These are phyloP conservation scores for Penicillium rolfsii DNA, from an alignment of 2,329 filamentous ascomycete genomes.

Conservation along the genomic window DNA sequence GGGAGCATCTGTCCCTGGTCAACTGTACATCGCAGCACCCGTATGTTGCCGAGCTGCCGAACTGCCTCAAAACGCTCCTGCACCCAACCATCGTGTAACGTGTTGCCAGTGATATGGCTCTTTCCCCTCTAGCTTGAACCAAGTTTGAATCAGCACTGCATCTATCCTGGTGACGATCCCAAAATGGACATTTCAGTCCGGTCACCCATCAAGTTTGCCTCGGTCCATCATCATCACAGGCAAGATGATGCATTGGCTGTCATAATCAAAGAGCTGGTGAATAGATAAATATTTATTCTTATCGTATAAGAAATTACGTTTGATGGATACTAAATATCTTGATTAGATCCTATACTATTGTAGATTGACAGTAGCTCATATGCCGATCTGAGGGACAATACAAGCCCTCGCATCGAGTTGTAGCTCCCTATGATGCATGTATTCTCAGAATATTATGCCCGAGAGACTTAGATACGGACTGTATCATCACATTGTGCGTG, in stretches of 20 bases:
- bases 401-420: neutral
- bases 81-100: constrained; percentile 1
- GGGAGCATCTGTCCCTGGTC: neutral
- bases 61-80: neutral
- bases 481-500: no score
- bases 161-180: neutral
- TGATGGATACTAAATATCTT: neutral
- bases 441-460: neutral
- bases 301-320: neutral
- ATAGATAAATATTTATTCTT: no score
- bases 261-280: neutral
- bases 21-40: neutral
- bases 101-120: neutral
- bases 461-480: no score
- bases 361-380: no score
- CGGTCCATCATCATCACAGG: neutral
- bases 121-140: neutral
- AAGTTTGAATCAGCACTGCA: neutral
- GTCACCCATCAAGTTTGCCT: neutral
- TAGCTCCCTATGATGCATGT: neutral
- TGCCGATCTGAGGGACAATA: no score
- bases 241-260: neutral
- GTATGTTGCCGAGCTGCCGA: neutral
- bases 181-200: neutral
- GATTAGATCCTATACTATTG: no score